phyloP scores from a whole-genome alignment of 441 rosid species.

The Gossypium schwendimanii region DNA sequence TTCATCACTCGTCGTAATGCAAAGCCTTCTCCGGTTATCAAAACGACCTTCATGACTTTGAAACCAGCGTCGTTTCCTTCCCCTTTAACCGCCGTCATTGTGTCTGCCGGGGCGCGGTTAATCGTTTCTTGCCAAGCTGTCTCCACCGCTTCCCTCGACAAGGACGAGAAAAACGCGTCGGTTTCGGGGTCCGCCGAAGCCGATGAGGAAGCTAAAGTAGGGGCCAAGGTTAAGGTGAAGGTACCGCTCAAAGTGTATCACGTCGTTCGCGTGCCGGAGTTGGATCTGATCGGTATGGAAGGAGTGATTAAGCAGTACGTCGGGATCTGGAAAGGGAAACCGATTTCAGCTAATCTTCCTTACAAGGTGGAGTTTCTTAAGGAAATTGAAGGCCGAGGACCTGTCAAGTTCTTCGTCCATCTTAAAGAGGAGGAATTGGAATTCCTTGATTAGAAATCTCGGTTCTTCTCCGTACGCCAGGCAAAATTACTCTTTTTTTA shows the following conservation, averaged over 20 bases:
- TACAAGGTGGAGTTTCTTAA: constrained; percentile 62
- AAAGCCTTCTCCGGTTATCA: constrained; percentile 1
- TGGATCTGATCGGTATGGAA: constrained; percentile 75
- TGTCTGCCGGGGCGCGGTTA: neutral
- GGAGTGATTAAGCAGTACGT: constrained; percentile 72
- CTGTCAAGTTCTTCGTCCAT: constrained; percentile 84
- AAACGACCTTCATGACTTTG: neutral
- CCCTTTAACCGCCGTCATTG: constrained; percentile 5
- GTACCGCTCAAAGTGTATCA: constrained; percentile 84
- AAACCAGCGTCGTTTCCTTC: constrained; percentile 19
- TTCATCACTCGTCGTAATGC: neutral
- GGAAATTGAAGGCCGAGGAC: constrained; percentile 64
- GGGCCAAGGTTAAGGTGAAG: constrained; percentile 69
- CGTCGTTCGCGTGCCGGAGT: constrained; percentile 75
- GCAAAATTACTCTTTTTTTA: constrained; percentile 11
- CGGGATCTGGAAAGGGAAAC: constrained; percentile 73
- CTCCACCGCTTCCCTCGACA: constrained; percentile 26
- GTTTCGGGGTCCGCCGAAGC: constrained; percentile 16
- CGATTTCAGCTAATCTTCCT: constrained; percentile 81
- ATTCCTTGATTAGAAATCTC: constrained; percentile 28
- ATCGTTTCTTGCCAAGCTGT: constrained; percentile 29
- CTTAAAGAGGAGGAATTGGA: constrained; percentile 89
- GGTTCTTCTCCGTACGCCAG: constrained; percentile 9
- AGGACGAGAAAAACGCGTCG: constrained; percentile 13
- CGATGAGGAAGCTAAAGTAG: constrained; percentile 38